Conservation (phyloP, 2,329 filamentous ascomycete genomes). For the Metarhizium brunneum region DNA sequence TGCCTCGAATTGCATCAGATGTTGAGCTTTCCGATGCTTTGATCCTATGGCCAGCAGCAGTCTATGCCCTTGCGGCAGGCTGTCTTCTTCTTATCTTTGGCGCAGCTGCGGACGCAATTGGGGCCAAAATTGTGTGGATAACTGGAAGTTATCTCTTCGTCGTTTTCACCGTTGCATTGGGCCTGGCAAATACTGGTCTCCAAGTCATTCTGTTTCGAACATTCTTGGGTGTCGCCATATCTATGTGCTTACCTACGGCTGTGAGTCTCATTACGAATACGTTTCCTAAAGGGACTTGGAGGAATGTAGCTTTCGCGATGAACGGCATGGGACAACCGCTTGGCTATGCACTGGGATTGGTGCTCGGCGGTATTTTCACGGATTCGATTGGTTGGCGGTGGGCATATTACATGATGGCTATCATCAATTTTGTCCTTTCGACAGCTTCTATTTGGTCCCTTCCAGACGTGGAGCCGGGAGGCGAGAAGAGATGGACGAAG, state of each 20-base stretch:
- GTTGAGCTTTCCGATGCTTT: constrained; percentile 19
- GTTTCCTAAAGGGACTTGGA: no score
- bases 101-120: constrained; percentile 26
- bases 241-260: constrained; percentile 21
- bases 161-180: constrained; percentile 23
- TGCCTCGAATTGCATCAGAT: constrained; percentile 28
- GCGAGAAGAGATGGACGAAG: no score
- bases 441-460: no score
- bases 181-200: constrained; percentile 21
- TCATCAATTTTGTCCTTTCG: no score
- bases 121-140: constrained; percentile 24
- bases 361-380: no score
- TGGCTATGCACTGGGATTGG: no score
- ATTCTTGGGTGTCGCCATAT: constrained; percentile 23
- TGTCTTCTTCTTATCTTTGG: constrained; percentile 26
- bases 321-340: no score
- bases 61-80: constrained; percentile 18
- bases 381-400: no score
- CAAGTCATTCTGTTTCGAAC: constrained; percentile 29
- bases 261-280: no score
- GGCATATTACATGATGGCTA: no score
- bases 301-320: no score
- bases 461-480: no score
- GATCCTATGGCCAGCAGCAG: constrained; percentile 23
- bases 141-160: constrained; percentile 22